Base-by-base conservation (phyloP, 2,329 filamentous ascomycete species). In the Colletotrichum scovillei region DNA sequence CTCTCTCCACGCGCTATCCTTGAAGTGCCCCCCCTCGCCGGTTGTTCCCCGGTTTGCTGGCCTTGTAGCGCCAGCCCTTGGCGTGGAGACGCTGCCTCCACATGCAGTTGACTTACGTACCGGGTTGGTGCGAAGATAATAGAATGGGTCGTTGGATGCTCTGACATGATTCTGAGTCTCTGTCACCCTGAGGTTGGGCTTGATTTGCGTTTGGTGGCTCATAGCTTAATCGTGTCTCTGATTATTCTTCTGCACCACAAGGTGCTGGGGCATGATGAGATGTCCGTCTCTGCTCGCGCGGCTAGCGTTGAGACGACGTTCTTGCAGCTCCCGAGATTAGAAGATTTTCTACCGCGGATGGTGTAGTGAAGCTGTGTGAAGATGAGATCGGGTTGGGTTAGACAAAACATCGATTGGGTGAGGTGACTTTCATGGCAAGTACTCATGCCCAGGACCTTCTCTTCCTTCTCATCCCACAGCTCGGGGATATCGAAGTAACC, bases 1-100 rank as follows among this genome's bases (percentile, higher is more conserved):
- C 58, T 63, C 69, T 59, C 53, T 60, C 60, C 67, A 57, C 67
- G 67, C 67, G 67, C 67, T 71, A 66, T 38, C 67, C 71, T 65
- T 49, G 71, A 49, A 38, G 62, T 66, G 67, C 60, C 28, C 35
- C 53, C 70, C 70, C n/a, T 57, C 42, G 16, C 71, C 60, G 67
- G 56, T 28, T 49, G 60, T 62, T 66, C 71, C 71, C 71, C 71
- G 71, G 71, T 65, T 70, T 71, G 67, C 67, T 65, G 67, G 38
- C 62, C 32, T 70, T 57, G 59, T 63, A 56, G 62, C 68, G 60
- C 49, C 60, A 60, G 70, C 56, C 67, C 56, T 66, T 73, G 60
- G 55, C 71, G 60, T 62, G 62, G 67, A 73, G 67, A 71, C 62
- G 46, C 70, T 70, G 12, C 66, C 56, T 71, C 32, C 60, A 32